Evolutionary conservation across 2,329 filamentous ascomycete species (phyloP).

Genomic region (Neurospora crassa): DNA sequence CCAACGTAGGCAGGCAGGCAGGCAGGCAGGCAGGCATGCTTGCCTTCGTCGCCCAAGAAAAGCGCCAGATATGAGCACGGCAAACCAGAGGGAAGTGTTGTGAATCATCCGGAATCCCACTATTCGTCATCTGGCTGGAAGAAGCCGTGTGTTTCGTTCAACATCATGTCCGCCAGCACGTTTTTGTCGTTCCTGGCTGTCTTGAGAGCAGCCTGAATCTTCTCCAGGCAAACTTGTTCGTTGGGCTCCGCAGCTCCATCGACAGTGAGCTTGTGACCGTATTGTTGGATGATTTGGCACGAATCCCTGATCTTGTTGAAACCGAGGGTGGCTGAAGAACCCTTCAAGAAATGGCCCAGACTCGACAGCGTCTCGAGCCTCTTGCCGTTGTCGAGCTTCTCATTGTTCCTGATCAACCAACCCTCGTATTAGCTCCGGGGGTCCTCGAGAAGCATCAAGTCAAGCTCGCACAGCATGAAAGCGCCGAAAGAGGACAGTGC

Average conservation of each 20-base stretch:
- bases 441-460: not conserved
- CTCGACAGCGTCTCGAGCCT: slow-evolving; percentile 68
- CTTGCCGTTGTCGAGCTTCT: slow-evolving; percentile 45
- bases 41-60: not conserved
- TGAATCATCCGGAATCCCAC: not conserved
- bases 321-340: slow-evolving; percentile 88
- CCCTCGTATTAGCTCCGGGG: not conserved
- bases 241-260: slow-evolving; percentile 61
- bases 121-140: not conserved
- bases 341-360: slow-evolving; percentile 93
- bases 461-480: slow-evolving; percentile 1
- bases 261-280: slow-evolving; percentile 72
- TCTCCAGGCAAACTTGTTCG: slow-evolving; percentile 56
- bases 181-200: slow-evolving; percentile 68
- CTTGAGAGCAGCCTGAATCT: slow-evolving; percentile 60
- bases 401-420: slow-evolving; percentile 5
- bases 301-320: slow-evolving; percentile 83
- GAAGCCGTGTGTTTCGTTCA: slow-evolving; percentile 23
- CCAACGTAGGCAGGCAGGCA: not conserved
- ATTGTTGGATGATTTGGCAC: slow-evolving; percentile 96
- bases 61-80: not conserved
- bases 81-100: not conserved
- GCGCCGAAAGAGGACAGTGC: not conserved
- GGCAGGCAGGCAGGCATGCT: not conserved
- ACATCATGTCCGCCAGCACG: slow-evolving; percentile 61